A percentile compares a stretch with the other conserved stretches of the same genome.
These are phyloP conservation scores for Trifolium fragiferum DNA, from an alignment of 306 rosid genomes.

Conservation along the genomic window DNA sequence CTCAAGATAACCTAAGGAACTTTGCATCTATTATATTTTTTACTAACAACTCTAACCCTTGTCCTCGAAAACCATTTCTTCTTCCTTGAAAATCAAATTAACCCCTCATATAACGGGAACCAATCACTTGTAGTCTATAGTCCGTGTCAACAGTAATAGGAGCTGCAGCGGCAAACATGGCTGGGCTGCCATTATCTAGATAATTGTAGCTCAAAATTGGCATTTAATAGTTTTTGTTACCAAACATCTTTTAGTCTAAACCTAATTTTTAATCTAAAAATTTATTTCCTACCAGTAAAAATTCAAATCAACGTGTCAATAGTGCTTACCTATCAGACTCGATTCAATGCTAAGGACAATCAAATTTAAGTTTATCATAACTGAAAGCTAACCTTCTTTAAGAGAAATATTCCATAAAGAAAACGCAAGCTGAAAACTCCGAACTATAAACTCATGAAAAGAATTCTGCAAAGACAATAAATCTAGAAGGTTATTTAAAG, in stretches of 20 bases:
- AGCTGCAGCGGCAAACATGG: neutral
- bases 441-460: constrained; percentile 75
- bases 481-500: constrained; percentile 13
- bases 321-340: neutral
- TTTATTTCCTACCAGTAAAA: neutral
- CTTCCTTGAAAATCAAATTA: constrained; percentile 4
- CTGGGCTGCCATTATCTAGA: neutral
- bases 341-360: constrained; percentile 5
- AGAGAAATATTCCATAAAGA: constrained; percentile 81
- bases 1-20: neutral
- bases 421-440: constrained; percentile 88
- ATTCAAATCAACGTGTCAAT: constrained; percentile 27
- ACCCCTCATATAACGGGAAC: neutral
- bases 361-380: constrained; percentile 21
- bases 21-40: neutral
- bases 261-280: neutral
- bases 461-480: constrained; percentile 67
- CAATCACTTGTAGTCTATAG: neutral
- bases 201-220: neutral
- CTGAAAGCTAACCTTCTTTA: constrained; percentile 63
- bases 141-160: neutral
- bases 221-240: neutral
- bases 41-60: neutral
- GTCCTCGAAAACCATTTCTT: constrained; percentile 1
- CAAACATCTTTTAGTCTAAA: neutral